Evolutionary conservation across 2,329 filamentous ascomycete genomes (phyloP), one percentile per base, ranked within the genome.

Genomic region (Colletotrichum sansevieriae): DNA sequence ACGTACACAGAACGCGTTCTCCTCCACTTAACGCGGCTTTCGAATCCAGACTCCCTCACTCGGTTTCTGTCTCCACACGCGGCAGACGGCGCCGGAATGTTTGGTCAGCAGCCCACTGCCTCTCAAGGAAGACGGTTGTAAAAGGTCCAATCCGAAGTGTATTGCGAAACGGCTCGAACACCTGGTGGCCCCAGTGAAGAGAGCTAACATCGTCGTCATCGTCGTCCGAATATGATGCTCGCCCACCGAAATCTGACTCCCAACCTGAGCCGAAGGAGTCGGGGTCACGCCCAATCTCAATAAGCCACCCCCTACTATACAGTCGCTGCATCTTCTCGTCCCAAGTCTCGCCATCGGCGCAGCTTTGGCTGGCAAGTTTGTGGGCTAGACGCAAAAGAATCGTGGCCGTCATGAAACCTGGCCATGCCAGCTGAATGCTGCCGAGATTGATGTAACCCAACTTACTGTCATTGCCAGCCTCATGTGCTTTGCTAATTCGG

Each of bases 401-500:
- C 3, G 37, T 33, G 10, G 57, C 57, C 6, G 63, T 63, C 63
- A 67, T 70, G 57, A 56, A 67, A 9, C 63, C 67, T 70, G 29
- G 13, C 10, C n/a, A 8, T 33, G 11, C 63, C 37, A 57, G 51
- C 56, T 22, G 25, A 39, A 20, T 25, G 44, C 13, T 22, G 18
- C n/a, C 11, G 22, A 20, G 13, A n/a, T 4, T 25, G 4, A n/a
- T n/a, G 7, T 29, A 1, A 4, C 4, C 22, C 13, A 10, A 58
- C 63, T 44, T 10, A 63, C 63, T 63, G 15, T 70, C 67, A 39
- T 51, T 58, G 4, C 63, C 57, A 11, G 67, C 67, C 22, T 70
- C 44, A 18, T 70, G 67, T 8, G 49, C 57, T 7, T 43, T 57
- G 12, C 8, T 49, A 6, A 4, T 39, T 11, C 33, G 37, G 4